These are phyloP conservation scores for Hyphopichia khmerensis DNA, from an alignment of 1,139 yeast species.

Conservation along the genomic window DNA sequence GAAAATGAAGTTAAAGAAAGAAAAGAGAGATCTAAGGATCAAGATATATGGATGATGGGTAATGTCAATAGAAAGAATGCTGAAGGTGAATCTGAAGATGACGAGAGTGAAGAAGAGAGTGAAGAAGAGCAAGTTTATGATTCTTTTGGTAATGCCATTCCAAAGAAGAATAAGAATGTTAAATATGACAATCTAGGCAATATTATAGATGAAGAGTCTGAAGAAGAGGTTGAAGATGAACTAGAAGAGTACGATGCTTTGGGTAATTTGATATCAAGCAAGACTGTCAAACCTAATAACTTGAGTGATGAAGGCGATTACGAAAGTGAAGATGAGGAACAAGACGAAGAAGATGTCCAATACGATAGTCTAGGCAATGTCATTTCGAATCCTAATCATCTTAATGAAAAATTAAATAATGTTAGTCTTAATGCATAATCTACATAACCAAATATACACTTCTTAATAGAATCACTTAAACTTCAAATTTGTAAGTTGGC, in stretches of 20 bases:
- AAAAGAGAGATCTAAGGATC: constrained; percentile 49
- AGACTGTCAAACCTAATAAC: no score
- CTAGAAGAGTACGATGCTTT: constrained; percentile 9
- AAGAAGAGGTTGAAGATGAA: constrained; percentile 5
- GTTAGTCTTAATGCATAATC: background rate
- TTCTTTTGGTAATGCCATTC: constrained; percentile 13
- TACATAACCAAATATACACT: background rate
- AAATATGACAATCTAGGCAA: constrained; percentile 4
- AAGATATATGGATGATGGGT: constrained; percentile 79
- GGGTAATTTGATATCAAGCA: background rate
- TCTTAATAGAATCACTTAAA: no score
- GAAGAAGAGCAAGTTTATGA: constrained; percentile 15
- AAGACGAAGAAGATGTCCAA: constrained; percentile 7
- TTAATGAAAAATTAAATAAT: background rate
- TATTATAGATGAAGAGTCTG: constrained; percentile 5
- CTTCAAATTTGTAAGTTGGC: background rate
- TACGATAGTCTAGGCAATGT: constrained; percentile 9
- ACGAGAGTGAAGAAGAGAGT: constrained; percentile 7
- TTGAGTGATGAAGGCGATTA: background rate
- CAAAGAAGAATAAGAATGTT: background rate
- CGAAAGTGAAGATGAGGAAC: constrained; percentile 5
- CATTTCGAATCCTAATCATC: background rate
- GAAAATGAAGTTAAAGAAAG: constrained; percentile 71
- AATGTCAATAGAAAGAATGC: constrained; percentile 55
- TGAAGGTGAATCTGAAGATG: constrained; percentile 11